Evolutionary conservation across 2,329 filamentous ascomycete genomes (phyloP), one percentile per base, ranked within the genome.

Genomic region (Calonectria honghensis): DNA sequence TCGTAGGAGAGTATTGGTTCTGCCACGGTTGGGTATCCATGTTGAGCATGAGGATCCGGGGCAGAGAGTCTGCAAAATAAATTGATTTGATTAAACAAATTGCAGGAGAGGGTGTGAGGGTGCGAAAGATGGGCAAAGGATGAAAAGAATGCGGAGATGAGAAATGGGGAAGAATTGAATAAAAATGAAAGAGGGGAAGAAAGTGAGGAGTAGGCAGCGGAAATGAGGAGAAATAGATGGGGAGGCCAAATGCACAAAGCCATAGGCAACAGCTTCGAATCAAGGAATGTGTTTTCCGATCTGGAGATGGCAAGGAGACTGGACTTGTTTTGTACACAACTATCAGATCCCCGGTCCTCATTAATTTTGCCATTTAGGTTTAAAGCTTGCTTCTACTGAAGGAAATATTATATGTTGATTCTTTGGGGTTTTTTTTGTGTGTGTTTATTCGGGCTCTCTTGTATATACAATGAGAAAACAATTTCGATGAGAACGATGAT

Each of bases 21-120:
- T 13, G 14, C 29, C 11, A 31, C 20, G 27, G 41, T 59, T 68
- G 51, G 57, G 51, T 68, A 52, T 61, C 68, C 37, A 45, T 63
- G 32, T 45, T 63, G 39, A 32, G 68, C 48, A 45, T 45, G 51
- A 41, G 35, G 45, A 41, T 63, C 16, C 32, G 18, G 18, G 27
- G 51, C 27, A 39, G n/a, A 24, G 45, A 11, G 45, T 24, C 9
- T 13, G 20, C n/a, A 48, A 24, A 48, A 24, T 48, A 24, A 48
- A 48, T 48, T n/a, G 18, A 48, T 48, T 48, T 13, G 2, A 48
- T 13, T 13, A 11, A 24, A 11, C 7, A 10, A n/a, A 11, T 24
- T 4, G 45, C 4, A 48, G 13, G 45, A 48, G 11, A 24, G 20
- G 20, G 24, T 48, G 20, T 24, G 3, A 24, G 3, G 9, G 20